phyloP scores from a whole-genome alignment of 2,329 filamentous ascomycete genomes.

The Cadophora malorum region DNA sequence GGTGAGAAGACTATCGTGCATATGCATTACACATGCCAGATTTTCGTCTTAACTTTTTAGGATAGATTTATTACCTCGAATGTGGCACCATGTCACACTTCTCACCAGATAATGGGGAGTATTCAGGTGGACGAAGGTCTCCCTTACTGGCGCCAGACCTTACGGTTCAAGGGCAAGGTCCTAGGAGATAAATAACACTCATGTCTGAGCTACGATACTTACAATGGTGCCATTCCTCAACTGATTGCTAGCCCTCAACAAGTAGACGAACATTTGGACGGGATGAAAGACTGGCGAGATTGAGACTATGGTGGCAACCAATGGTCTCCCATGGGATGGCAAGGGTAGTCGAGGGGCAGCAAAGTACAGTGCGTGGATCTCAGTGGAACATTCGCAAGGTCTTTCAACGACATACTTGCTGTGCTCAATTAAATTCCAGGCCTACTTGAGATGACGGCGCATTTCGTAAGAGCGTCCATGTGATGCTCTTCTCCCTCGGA shows the following conservation, averaged over 20 bases:
- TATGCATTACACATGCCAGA: slow-evolving; percentile 4
- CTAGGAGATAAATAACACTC: not conserved
- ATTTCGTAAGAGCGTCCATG: slow-evolving; percentile 21
- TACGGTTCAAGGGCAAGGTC: slow-evolving; percentile 6
- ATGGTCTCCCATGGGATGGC: not conserved
- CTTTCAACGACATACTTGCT: not conserved
- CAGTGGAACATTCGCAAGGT: not conserved
- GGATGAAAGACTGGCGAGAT: not conserved
- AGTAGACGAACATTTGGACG: not conserved
- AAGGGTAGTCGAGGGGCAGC: not conserved
- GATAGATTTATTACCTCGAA: not conserved
- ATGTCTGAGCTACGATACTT: not conserved
- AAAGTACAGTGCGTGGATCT: not conserved
- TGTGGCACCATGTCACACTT: not conserved
- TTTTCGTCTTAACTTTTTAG: not conserved
- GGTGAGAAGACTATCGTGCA: slow-evolving; percentile 22
- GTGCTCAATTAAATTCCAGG: not conserved
- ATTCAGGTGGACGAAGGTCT: not conserved
- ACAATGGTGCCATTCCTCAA: not conserved
- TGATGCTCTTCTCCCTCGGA: slow-evolving; percentile 22
- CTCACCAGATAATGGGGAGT: not conserved
- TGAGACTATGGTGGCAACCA: not conserved
- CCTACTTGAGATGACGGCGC: not conserved
- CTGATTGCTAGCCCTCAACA: not conserved
- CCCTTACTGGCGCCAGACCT: slow-evolving; percentile 2